Evolutionary conservation across 2,329 filamentous ascomycete genomes (phyloP).

Genomic region (Gaeumannomyces sp.): DNA sequence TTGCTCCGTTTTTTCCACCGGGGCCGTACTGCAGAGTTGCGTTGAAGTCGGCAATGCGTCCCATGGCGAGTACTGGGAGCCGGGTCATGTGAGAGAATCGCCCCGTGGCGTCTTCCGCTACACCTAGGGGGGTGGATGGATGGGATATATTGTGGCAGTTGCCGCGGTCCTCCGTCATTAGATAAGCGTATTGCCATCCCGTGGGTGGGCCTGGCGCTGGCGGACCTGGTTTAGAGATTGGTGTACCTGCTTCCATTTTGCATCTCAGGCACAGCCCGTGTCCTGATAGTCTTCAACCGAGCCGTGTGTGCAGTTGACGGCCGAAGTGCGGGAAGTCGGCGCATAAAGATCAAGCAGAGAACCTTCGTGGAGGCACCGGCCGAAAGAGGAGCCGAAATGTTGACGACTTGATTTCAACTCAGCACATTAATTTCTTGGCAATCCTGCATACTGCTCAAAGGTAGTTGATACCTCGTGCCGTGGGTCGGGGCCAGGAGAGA

Average conservation of each 20-base stretch:
- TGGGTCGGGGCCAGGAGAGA: neutral
- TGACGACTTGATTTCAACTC: neutral
- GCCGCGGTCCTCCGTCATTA: neutral
- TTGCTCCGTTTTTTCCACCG: no score
- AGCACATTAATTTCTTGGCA: neutral
- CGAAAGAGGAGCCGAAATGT: neutral
- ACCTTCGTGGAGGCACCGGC: neutral
- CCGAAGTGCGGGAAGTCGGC: neutral
- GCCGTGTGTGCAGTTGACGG: neutral
- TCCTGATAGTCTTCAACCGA: neutral
- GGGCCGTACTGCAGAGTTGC: neutral
- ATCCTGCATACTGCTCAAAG: neutral
- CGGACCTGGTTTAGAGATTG: neutral
- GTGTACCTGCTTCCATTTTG: neutral
- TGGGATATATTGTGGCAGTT: neutral
- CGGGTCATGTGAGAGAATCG: constrained; percentile 1
- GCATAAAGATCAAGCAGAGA: neutral
- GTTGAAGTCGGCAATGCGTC: neutral
- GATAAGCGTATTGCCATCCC: neutral
- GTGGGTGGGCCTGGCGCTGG: neutral
- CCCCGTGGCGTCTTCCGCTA: neutral
- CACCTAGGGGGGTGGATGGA: neutral
- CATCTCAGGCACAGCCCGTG: neutral
- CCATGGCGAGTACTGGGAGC: neutral
- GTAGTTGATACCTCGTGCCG: neutral